Percentiles rank a stretch among this genome's conserved stretches.
phyloP scores from a whole-genome alignment of 805 yeast genomes.

The Yamadazyma phyllophila region DNA sequence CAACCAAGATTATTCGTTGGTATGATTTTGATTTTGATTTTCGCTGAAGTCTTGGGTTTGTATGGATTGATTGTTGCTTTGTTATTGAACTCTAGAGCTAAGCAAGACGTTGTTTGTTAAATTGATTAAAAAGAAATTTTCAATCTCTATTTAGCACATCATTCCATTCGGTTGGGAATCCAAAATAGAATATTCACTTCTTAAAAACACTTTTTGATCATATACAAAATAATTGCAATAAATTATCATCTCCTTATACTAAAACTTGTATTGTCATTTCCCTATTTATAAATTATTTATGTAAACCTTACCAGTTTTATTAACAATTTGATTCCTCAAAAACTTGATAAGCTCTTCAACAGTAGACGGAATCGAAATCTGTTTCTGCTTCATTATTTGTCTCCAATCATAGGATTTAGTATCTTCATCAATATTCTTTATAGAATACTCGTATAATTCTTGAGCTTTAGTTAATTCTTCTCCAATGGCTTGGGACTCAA shows the following conservation, averaged over 20 bases:
- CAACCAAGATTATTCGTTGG: slow-evolving; percentile 98
- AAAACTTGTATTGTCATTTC: too few species aligned
- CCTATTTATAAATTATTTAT: slow-evolving; percentile 15
- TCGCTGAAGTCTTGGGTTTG: slow-evolving; percentile 97
- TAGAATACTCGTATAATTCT: slow-evolving; percentile 29
- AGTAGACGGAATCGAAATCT: slow-evolving; percentile 21
- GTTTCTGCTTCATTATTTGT: slow-evolving; percentile 7
- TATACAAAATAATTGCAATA: slow-evolving; percentile 3
- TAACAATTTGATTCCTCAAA: slow-evolving; percentile 32
- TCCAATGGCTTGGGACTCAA: slow-evolving; percentile 22
- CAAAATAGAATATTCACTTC: slow-evolving; percentile 9
- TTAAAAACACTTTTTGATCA: not conserved
- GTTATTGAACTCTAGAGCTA: slow-evolving; percentile 95
- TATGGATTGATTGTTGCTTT: slow-evolving; percentile 98
- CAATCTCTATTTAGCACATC: slow-evolving; percentile 18
- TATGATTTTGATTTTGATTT: slow-evolving; percentile 96
- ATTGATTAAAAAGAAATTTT: slow-evolving; percentile 59
- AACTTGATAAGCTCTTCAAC: slow-evolving; percentile 24
- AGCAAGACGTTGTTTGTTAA: slow-evolving; percentile 84
- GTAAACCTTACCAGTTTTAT: slow-evolving; percentile 36
- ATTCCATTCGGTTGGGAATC: slow-evolving; percentile 57
- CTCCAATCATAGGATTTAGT: slow-evolving; percentile 38
- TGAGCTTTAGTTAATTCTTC: slow-evolving; percentile 30
- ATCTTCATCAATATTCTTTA: slow-evolving; percentile 18
- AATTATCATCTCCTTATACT: not conserved